Evolutionary conservation across 768 basidiomycete species (phyloP).

Genomic region (Russula ochroleuca): DNA sequence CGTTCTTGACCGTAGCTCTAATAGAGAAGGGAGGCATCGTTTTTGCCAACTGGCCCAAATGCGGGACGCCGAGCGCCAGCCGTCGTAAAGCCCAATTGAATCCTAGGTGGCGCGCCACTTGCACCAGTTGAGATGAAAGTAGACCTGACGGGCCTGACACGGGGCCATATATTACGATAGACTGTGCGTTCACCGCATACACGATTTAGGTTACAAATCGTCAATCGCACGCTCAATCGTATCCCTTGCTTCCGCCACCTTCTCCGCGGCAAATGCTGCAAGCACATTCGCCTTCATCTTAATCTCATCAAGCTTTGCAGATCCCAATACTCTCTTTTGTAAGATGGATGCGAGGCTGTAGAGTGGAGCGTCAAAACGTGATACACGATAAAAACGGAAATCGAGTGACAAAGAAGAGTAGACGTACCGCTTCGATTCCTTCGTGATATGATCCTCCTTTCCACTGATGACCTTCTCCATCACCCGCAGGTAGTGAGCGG

Average conservation of each 20-base stretch:
- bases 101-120: constrained; percentile 3
- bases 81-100: too few relatives aligned
- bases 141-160: neutral
- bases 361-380: constrained; percentile 10
- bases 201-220: constrained; percentile 24
- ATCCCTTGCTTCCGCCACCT: constrained; percentile 33
- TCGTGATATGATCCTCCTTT: constrained; percentile 71
- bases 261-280: constrained; percentile 47
- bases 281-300: constrained; percentile 89
- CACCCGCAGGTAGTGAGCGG: constrained; percentile 79
- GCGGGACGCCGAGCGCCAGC: too few relatives aligned
- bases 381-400: constrained; percentile 25
- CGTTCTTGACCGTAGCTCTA: neutral
- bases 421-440: constrained; percentile 77
- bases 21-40: neutral
- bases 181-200: neutral
- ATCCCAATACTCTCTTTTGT: constrained; percentile 69
- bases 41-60: neutral
- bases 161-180: neutral
- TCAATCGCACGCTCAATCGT: constrained; percentile 26
- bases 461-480: constrained; percentile 83
- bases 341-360: constrained; percentile 71
- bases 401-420: neutral
- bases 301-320: constrained; percentile 86
- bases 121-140: neutral